These are phyloP conservation scores for Pseudogymnoascus sp. DNA, from an alignment of 2,329 filamentous ascomycete genomes.

Conservation along the genomic window DNA sequence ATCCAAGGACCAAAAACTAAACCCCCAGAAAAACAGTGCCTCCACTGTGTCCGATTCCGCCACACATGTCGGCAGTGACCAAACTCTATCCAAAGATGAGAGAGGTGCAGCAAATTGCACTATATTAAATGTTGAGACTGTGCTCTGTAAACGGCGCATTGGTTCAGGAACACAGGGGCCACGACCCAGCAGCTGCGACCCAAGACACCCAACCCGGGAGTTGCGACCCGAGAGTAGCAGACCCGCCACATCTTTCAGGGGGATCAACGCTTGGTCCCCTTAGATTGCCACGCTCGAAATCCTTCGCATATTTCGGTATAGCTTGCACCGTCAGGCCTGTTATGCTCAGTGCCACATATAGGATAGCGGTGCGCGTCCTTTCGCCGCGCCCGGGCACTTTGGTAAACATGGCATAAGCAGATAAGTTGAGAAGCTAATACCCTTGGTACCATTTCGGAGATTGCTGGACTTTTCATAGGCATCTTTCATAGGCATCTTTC, in stretches of 20 bases:
- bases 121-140: neutral
- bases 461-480: neutral
- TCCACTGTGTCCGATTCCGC: neutral
- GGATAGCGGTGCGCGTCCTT: neutral
- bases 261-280: neutral
- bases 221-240: neutral
- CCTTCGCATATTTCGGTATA: neutral
- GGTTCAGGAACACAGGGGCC: neutral
- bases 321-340: neutral
- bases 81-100: neutral
- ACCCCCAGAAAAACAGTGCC: neutral
- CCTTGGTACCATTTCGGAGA: neutral
- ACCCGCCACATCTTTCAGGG: neutral
- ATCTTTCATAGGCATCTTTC: neutral
- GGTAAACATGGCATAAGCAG: neutral
- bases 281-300: neutral
- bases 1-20: neutral
- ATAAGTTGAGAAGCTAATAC: neutral
- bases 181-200: neutral
- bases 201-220: neutral
- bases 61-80: neutral
- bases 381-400: neutral
- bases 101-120: neutral
- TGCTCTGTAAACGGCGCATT: neutral
- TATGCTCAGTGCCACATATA: neutral